Evolutionary conservation across 129 eudicot genomes (phyloP).

Genomic region (Chrysanthemum makinoi): DNA sequence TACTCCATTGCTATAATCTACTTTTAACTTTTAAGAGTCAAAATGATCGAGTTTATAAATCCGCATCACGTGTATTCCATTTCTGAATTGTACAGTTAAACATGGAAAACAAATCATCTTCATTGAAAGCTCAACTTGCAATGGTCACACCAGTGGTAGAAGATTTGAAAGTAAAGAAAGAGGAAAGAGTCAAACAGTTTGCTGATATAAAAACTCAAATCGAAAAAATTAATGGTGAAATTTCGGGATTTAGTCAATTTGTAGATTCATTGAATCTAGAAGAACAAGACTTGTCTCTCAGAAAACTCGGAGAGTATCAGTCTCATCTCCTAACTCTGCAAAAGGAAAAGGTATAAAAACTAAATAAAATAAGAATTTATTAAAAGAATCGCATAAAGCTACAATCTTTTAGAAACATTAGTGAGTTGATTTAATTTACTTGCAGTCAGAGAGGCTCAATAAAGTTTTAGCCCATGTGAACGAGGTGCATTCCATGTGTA

Average conservation of each 20-base stretch:
- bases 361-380: background rate
- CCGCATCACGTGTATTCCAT: background rate
- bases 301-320: slow-evolving; percentile 76
- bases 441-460: slow-evolving; percentile 78
- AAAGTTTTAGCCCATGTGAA: slow-evolving; percentile 71
- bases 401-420: background rate
- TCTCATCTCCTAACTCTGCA: slow-evolving; percentile 62
- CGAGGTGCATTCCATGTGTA: slow-evolving; percentile 71
- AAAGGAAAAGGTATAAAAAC: slow-evolving; percentile 73
- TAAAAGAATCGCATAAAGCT: background rate
- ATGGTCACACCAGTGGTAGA: slow-evolving; percentile 66
- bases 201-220: slow-evolving; percentile 68
- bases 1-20: background rate
- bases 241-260: slow-evolving; percentile 57
- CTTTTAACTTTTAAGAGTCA: background rate
- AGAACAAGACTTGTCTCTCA: slow-evolving; percentile 71
- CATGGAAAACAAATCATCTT: slow-evolving; percentile 47
- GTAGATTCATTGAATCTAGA: slow-evolving; percentile 44
- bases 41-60: background rate
- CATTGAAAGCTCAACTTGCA: slow-evolving; percentile 78
- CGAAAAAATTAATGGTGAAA: slow-evolving; percentile 62
- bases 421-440: background rate
- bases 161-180: slow-evolving; percentile 62
- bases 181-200: slow-evolving; percentile 69
- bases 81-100: slow-evolving; percentile 43